These are phyloP conservation scores for Ramaria sp. DNA, from an alignment of 768 basidiomycete genomes.

Conservation along the genomic window DNA sequence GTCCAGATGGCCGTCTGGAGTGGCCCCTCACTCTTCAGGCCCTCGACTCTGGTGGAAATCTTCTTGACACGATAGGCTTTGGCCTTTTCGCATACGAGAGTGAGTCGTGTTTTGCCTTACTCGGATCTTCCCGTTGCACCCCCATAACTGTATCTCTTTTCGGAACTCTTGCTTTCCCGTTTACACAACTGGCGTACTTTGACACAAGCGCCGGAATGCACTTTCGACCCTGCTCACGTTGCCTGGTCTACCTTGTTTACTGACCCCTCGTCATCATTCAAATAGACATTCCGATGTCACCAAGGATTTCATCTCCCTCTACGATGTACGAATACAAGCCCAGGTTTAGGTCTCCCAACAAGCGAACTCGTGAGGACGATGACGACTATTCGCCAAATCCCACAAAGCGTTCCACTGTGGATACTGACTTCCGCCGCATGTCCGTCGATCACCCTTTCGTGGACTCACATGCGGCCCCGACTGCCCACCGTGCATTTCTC, in stretches of 20 bases:
- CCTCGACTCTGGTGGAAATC: conserved; percentile 29
- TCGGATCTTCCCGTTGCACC: neutral
- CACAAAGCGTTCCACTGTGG: neutral
- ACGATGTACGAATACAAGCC: neutral
- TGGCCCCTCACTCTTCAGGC: conserved; percentile 50
- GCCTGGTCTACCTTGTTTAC: no score
- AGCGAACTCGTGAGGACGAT: neutral
- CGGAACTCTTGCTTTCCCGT: neutral
- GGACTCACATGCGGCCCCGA: neutral
- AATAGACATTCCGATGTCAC: neutral
- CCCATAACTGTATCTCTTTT: neutral
- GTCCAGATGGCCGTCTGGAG: neutral
- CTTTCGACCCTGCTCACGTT: no score
- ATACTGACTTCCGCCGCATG: neutral
- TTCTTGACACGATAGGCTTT: conserved; percentile 59
- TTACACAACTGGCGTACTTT: neutral
- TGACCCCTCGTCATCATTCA: no score
- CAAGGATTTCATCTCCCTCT: neutral
- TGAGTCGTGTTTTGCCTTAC: conserved; percentile 18
- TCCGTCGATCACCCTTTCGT: neutral
- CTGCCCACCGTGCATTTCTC: neutral
- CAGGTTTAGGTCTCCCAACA: neutral
- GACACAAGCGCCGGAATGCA: neutral
- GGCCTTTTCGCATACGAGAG: conserved; percentile 58
- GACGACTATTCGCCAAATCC: neutral